Evolutionary conservation across 345 rosid species (phyloP).

Genomic region (Citrus inodora): DNA sequence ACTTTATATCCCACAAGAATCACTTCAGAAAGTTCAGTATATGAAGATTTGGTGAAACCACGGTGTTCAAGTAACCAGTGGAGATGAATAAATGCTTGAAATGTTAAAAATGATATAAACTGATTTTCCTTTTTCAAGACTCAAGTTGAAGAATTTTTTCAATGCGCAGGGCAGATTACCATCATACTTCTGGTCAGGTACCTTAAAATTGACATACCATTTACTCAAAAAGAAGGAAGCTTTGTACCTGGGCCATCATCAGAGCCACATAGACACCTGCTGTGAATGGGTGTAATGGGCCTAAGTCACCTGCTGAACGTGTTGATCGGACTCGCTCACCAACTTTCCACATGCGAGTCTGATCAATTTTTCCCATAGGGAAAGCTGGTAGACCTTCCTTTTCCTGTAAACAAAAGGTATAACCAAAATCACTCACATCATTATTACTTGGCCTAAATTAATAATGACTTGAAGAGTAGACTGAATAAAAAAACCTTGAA

Average conservation of each 20-base stretch:
- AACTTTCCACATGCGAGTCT: constrained; percentile 95
- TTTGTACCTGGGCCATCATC: constrained; percentile 93
- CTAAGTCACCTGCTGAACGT: constrained; percentile 74
- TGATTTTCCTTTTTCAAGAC: neutral
- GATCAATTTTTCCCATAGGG: constrained; percentile 97
- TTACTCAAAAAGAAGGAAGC: neutral
- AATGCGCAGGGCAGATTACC: neutral
- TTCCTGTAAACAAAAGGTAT: constrained; percentile 43
- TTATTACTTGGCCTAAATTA: neutral
- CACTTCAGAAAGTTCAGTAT: neutral
- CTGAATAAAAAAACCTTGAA: neutral
- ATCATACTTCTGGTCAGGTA: neutral
- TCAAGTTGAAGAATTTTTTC: neutral
- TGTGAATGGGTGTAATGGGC: constrained; percentile 76
- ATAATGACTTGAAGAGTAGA: neutral
- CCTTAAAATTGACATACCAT: neutral
- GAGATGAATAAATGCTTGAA: neutral
- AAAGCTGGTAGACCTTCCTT: constrained; percentile 92
- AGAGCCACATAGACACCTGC: constrained; percentile 90
- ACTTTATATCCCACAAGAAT: no score
- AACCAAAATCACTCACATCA: neutral
- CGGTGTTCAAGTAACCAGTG: neutral
- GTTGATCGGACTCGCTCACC: constrained; percentile 71
- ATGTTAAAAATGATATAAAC: neutral
- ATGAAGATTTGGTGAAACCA: neutral